Conservation (phyloP, 108 stramenopile species). For the Cylindrotheca fusiformis region DNA sequence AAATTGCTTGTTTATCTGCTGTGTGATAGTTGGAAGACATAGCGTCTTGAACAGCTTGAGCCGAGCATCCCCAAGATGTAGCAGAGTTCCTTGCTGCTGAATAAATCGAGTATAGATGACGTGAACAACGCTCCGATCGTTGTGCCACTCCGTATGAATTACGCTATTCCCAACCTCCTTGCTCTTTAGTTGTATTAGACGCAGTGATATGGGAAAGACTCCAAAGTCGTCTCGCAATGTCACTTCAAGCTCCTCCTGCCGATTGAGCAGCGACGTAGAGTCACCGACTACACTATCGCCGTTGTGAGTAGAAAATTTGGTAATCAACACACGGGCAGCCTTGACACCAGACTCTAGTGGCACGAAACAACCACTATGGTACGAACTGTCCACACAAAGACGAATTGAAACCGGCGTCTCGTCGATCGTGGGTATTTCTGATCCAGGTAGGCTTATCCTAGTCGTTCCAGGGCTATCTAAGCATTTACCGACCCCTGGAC, state of each 20-base stretch:
- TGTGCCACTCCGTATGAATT: slow-evolving; percentile 1
- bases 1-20: slow-evolving; percentile 38
- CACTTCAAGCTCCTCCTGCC: no score
- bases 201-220: no score
- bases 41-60: slow-evolving; percentile 40
- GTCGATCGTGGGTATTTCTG: background rate
- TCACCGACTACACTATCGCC: no score
- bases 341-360: background rate
- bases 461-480: background rate
- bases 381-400: background rate
- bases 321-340: background rate
- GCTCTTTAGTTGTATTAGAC: no score
- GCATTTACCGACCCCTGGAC: background rate
- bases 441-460: background rate
- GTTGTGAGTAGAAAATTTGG: no score
- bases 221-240: no score
- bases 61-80: slow-evolving; percentile 38
- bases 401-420: background rate
- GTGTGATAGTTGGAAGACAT: slow-evolving; percentile 41
- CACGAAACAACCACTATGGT: background rate
- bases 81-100: slow-evolving; percentile 43
- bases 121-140: slow-evolving; percentile 1
- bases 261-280: no score
- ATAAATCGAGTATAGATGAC: slow-evolving; percentile 33
- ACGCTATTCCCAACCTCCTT: no score